phyloP scores from a whole-genome alignment of 805 yeast genomes.

The Ogataea glucozyma region DNA sequence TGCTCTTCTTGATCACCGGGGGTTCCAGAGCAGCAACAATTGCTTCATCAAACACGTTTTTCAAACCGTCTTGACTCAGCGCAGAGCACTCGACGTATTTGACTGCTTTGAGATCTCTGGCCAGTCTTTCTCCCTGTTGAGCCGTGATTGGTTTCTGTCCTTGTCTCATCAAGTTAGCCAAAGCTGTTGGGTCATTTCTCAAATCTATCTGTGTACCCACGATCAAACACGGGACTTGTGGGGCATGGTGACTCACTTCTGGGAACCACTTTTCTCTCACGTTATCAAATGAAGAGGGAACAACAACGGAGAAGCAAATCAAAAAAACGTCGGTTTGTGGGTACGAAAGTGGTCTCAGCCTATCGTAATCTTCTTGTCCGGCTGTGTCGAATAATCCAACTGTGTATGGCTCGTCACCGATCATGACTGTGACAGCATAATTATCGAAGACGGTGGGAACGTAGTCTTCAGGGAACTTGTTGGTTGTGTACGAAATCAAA shows the following conservation, averaged over 20 bases:
- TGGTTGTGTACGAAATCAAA: slow-evolving; percentile 92
- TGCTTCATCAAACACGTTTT: slow-evolving; percentile 98
- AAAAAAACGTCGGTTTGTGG: slow-evolving; percentile 97
- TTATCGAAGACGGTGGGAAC: slow-evolving; percentile 98
- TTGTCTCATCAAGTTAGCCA: slow-evolving; percentile 88
- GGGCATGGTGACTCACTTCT: slow-evolving; percentile 91
- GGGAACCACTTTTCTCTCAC: slow-evolving; percentile 99
- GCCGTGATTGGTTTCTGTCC: slow-evolving; percentile 81
- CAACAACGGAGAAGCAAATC: slow-evolving; percentile 94
- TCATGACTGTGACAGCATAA: slow-evolving; percentile 91
- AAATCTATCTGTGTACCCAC: slow-evolving; percentile 97
- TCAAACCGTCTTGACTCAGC: slow-evolving; percentile 92
- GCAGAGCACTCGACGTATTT: slow-evolving; percentile 98
- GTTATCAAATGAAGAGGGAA: slow-evolving; percentile 96
- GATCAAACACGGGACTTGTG: slow-evolving; percentile 95
- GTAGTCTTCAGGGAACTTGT: slow-evolving; percentile 96
- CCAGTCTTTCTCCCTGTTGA: slow-evolving; percentile 89
- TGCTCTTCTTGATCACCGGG: slow-evolving; percentile 77
- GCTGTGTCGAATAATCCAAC: slow-evolving; percentile 98
- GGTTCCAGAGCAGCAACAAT: slow-evolving; percentile 98
- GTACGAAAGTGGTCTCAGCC: slow-evolving; percentile 92
- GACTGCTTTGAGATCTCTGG: slow-evolving; percentile 92
- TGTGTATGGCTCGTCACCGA: slow-evolving; percentile 97
- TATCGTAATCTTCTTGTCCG: slow-evolving; percentile 98
- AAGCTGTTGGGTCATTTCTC: slow-evolving; percentile 87